Evolutionary conservation across 306 rosid genomes (phyloP).

Genomic region (Quercus agrifolia): DNA sequence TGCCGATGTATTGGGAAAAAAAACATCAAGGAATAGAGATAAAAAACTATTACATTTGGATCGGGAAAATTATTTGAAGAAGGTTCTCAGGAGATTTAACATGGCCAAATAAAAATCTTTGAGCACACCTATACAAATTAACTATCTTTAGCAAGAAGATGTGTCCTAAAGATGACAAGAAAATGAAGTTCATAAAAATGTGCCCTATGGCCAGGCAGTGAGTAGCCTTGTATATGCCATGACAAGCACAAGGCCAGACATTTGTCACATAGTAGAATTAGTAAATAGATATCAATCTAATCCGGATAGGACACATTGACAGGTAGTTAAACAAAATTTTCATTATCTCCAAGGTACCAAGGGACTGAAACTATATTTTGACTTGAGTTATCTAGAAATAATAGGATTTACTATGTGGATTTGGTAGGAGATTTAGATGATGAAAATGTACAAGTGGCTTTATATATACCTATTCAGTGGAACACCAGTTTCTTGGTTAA

Average conservation of each 20-base stretch:
- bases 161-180: neutral
- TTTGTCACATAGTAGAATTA: neutral
- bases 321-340: neutral
- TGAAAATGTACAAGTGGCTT: too few species aligned
- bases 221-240: neutral
- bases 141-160: neutral
- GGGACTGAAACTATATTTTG: neutral
- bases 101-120: neutral
- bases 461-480: neutral
- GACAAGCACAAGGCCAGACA: neutral
- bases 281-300: neutral
- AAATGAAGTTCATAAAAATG: neutral
- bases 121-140: neutral
- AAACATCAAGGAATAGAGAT: neutral
- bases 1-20: neutral
- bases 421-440: neutral
- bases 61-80: neutral
- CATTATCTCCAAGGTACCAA: neutral
- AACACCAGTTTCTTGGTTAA: neutral
- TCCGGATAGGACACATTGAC: neutral
- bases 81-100: neutral
- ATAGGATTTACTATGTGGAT: neutral
- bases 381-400: neutral
- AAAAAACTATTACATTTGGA: neutral
- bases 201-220: neutral